phyloP scores from a whole-genome alignment of 208 protist genomes.

The Trypanosoma brucei region DNA sequence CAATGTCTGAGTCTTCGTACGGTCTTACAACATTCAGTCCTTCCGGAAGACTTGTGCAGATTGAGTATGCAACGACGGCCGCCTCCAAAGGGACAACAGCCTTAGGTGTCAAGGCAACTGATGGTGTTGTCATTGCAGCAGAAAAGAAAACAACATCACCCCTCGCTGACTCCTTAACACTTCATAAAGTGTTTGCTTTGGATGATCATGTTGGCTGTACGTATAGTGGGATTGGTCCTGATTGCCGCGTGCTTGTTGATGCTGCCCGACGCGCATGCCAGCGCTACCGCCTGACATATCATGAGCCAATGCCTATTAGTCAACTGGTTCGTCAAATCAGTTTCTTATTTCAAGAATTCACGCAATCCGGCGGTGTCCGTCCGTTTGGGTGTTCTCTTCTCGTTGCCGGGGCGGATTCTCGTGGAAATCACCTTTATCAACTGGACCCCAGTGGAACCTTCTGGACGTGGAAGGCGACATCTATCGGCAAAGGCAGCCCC shows the following conservation, averaged over 20 bases:
- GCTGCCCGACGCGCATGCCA: constrained; percentile 96
- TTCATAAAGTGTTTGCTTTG: constrained; percentile 94
- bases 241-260: constrained; percentile 95
- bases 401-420: constrained; percentile 95
- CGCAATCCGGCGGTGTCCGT: constrained; percentile 98
- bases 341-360: constrained; percentile 98
- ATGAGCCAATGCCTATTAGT: constrained; percentile 94
- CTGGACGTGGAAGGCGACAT: constrained; percentile 99
- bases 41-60: constrained; percentile 99
- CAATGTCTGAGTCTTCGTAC: constrained; percentile 94
- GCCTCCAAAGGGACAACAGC: constrained; percentile 92
- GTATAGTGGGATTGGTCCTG: constrained; percentile 98
- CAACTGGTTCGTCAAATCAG: constrained; percentile 97
- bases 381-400: constrained; percentile 99
- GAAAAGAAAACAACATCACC: constrained; percentile 97
- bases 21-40: constrained; percentile 99
- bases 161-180: constrained; percentile 92
- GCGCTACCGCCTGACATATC: constrained; percentile 90
- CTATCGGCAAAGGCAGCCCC: constrained; percentile 97
- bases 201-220: constrained; percentile 96
- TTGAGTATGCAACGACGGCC: constrained; percentile 99
- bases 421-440: constrained; percentile 98
- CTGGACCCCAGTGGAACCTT: constrained; percentile 99
- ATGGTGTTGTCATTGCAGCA: constrained; percentile 99
- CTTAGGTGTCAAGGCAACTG: constrained; percentile 91